Evolutionary conservation across 371 early-diverging fungal species (phyloP).

Genomic region (Rozella allomycis): DNA sequence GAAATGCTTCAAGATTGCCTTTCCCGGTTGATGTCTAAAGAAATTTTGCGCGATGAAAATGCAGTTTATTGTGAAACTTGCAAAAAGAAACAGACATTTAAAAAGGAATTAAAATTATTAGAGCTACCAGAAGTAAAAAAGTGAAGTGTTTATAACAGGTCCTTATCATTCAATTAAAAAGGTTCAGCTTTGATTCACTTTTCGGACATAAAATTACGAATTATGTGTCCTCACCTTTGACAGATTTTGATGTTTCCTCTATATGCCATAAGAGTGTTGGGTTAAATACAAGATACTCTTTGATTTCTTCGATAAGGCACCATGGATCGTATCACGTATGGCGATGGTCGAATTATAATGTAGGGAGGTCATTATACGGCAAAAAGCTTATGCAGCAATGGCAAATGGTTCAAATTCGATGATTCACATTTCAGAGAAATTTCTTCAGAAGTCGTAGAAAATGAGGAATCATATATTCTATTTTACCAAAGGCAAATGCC

Average conservation of each 20-base stretch:
- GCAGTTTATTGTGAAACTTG: too few relatives aligned
- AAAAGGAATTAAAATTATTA: too few relatives aligned
- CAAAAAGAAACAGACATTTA: too few relatives aligned
- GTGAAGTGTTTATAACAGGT: too few relatives aligned
- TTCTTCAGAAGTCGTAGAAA: not conserved
- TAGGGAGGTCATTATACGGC: slow-evolving; percentile 23
- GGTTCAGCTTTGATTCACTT: too few relatives aligned
- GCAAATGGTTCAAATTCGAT: slow-evolving; percentile 7
- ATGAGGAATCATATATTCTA: slow-evolving; percentile 4
- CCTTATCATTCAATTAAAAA: too few relatives aligned
- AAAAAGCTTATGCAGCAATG: slow-evolving; percentile 1
- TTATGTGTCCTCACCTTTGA: slow-evolving; percentile 22
- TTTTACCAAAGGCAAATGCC: slow-evolving; percentile 16
- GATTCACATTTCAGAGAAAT: slow-evolving; percentile 1
- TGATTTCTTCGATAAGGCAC: slow-evolving; percentile 22
- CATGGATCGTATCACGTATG: slow-evolving; percentile 15
- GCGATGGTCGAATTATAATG: too few relatives aligned
- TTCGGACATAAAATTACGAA: slow-evolving; percentile 22
- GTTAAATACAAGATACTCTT: slow-evolving; percentile 10
- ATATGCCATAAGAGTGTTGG: slow-evolving; percentile 8
- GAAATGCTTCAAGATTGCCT: too few relatives aligned
- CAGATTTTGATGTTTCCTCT: slow-evolving; percentile 18
- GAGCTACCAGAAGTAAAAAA: too few relatives aligned
- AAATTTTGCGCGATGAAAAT: too few relatives aligned
- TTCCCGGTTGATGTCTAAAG: too few relatives aligned